Percentiles rank a stretch among this genome's conserved stretches.
These are phyloP conservation scores for Tritrichomonas foetus DNA, from an alignment of 208 protist genomes.

Conservation along the genomic window DNA sequence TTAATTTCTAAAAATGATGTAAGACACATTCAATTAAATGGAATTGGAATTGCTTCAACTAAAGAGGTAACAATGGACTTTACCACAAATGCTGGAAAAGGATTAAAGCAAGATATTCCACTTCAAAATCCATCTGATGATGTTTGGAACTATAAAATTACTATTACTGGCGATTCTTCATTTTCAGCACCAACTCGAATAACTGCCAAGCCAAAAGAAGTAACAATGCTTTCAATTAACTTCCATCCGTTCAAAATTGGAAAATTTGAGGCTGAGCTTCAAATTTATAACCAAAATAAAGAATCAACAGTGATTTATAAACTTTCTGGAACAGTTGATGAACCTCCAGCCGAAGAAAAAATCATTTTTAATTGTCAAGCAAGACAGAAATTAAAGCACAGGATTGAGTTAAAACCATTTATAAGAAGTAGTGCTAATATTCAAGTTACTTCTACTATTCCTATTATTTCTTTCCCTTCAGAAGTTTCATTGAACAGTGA, in stretches of 20 bases:
- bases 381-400: neutral
- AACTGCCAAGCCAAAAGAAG: neutral
- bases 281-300: neutral
- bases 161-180: neutral
- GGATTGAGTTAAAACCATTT: neutral
- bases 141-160: neutral
- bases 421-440: neutral
- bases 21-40: neutral
- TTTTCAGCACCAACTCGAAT: neutral
- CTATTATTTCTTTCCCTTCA: neutral
- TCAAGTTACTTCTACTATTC: neutral
- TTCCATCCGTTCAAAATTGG: neutral
- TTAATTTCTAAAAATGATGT: neutral
- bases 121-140: neutral
- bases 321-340: neutral
- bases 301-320: slow-evolving; percentile 28
- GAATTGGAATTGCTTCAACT: neutral
- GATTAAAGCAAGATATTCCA: neutral
- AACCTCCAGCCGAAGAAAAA: neutral
- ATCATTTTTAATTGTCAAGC: neutral
- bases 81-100: neutral
- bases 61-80: neutral
- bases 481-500: neutral
- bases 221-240: neutral
- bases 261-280: neutral